Evolutionary conservation across 1,284 basidiomycete species (phyloP), one percentile per base, ranked within the genome.

Genomic region (Ustilago hordei): DNA sequence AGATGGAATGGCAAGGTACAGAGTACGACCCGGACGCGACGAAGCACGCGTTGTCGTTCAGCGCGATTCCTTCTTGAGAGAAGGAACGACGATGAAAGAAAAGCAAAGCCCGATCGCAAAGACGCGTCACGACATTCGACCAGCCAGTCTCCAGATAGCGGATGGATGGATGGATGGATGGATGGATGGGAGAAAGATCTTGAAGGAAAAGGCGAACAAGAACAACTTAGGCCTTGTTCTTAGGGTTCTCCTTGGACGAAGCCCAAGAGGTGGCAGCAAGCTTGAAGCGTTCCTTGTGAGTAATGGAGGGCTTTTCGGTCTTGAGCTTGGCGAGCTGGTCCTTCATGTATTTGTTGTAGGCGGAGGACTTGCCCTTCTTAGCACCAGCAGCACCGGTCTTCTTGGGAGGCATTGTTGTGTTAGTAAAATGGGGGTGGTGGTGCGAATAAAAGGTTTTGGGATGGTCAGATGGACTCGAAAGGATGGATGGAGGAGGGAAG

Each of bases 281-380:
- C 70, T 84, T 80, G 79, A 82, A 84, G n/a, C 81, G 76, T 60
- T 80, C 80, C 65, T 78, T 79, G 71, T 84, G 82, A 36, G 69
- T 53, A 34, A 84, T 63, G 31, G 63, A 43, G 12, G 82, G 80
- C 59, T 79, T 70, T 55, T 81, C 81, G 43, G 69, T 57, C 75
- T 79, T 80, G 61, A 84, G 67, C 69, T 75, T 70, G 57, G 76
- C 81, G 19, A 84, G 76, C 75, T 75, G 41, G 17, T 69, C 62
- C 61, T 78, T 77, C 60, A 83, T 79, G 66, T 76, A 80, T 32
- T 57, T 53, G 67, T 76, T 75, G 67, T 81, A 83, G 31, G 73
- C 57, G 34, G 67, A 71, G 1, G 72, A 52, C 71, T 78, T 78
- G 69, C 69, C 74, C 75, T 78, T 78, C 71, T 78, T 78, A 61